These are phyloP conservation scores for Microthlaspi erraticum DNA, from an alignment of 345 rosid species.

Conservation along the genomic window DNA sequence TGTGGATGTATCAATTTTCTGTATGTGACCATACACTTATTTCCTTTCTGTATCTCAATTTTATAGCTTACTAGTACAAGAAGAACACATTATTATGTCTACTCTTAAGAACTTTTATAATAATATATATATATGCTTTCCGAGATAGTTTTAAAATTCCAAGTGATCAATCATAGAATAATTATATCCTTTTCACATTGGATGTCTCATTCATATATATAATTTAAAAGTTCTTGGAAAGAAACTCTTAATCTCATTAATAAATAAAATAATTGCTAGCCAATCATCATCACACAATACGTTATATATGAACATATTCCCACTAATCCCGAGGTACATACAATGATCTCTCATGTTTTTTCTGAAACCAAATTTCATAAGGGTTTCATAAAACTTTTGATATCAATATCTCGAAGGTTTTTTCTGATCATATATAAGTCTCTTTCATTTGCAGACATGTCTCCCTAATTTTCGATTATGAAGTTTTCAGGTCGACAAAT, in stretches of 20 bases:
- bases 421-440: slow-evolving; percentile 16
- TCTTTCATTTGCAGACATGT: slow-evolving; percentile 11
- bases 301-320: too few relatives aligned
- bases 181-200: too few relatives aligned
- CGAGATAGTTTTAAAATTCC: neutral
- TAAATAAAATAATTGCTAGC: neutral
- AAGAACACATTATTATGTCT: neutral
- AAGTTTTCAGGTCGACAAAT: slow-evolving; percentile 6
- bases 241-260: too few relatives aligned
- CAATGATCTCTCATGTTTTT: neutral
- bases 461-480: neutral
- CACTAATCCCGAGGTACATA: neutral
- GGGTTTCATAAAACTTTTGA: slow-evolving; percentile 7
- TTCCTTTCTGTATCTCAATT: neutral
- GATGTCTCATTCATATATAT: too few relatives aligned
- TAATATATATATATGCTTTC: neutral
- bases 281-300: too few relatives aligned
- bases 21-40: neutral
- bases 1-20: neutral
- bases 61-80: neutral
- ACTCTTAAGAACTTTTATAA: neutral
- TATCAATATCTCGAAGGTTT: slow-evolving; percentile 14
- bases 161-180: neutral
- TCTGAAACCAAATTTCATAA: neutral
- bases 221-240: too few relatives aligned